Evolutionary conservation across 192 early-diverging fungal species (phyloP).

Genomic region (Globomyces pollinis-pini): DNA sequence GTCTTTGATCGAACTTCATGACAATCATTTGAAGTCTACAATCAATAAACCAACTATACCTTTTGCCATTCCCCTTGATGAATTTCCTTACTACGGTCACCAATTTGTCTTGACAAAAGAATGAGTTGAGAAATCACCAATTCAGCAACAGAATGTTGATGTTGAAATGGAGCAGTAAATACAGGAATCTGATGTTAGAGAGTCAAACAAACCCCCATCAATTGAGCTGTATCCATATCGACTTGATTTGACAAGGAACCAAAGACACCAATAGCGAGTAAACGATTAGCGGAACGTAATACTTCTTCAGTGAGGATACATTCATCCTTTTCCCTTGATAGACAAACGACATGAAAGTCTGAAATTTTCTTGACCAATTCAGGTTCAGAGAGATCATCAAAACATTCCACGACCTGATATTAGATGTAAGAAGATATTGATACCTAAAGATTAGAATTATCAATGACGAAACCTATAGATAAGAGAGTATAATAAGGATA

Average conservation of each 20-base stretch:
- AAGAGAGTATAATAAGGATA: too few relatives aligned
- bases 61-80: conserved; percentile 46
- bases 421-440: too few relatives aligned
- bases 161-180: conserved; percentile 38
- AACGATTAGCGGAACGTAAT: conserved; percentile 27
- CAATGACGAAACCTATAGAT: too few relatives aligned
- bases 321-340: conserved; percentile 22
- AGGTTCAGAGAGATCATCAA: conserved; percentile 23
- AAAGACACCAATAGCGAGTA: conserved; percentile 38
- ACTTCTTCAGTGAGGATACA: conserved; percentile 36
- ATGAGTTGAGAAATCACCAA: conserved; percentile 37
- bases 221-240: conserved; percentile 27
- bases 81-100: conserved; percentile 36
- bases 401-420: conserved; percentile 26
- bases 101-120: conserved; percentile 35
- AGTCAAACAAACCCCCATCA: conserved; percentile 30
- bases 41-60: conserved; percentile 3
- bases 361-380: conserved; percentile 30
- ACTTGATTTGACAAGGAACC: conserved; percentile 24
- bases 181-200: conserved; percentile 23
- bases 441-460: too few relatives aligned
- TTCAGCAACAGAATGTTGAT: conserved; percentile 36
- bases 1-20: conserved; percentile 41
- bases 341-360: conserved; percentile 39
- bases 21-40: conserved; percentile 29